Base-by-base conservation (phyloP, 2,329 filamentous ascomycete genomes). In the Verticillium isaacii region DNA sequence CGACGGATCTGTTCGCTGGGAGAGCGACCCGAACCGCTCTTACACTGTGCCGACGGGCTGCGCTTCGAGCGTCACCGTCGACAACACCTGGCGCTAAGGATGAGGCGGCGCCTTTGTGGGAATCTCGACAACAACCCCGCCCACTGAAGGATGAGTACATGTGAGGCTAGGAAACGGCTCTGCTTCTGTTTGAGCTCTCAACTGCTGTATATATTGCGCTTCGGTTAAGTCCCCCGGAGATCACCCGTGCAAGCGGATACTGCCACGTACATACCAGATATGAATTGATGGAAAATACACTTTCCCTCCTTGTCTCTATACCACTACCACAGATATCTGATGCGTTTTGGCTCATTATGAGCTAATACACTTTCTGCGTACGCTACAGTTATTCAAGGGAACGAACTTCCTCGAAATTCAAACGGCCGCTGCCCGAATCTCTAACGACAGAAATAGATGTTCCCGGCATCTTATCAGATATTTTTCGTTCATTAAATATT, bases 1-100 rank as follows among this genome's bases (percentile, higher is more conserved):
- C 1, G 75, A 78, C 66, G 84, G 85, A 0, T 73, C 70, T 0
- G 75, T 85, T 5, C 78, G 75, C 0, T 89, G 85, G 86, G 86
- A 89, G 72, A 81, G 77, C 59, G 85, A 85, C 25, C 75, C 76
- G 0, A 79, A 80, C 59, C 68, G 76, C 45, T 71, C 69, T 0
- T 78, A 71, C 62, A 74, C 71, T 36, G 70, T 75, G 8, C 68
- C 71, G 0, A 57, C 39, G 9, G 60, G 68, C 23, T 74, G 70
- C 59, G 63, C 59, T 2, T 61, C 64, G 8, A 63, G 62, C 2
- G 67, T 64, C 0, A 64, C 63, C 19, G 68, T 71, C 2, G 64
- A 62, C 39, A 63, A 64, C 14, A 70, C 63, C 17, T 74, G 72
- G 73, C 66, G 68, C 34, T 73, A 60, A 65, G 23, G 58, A 60